Base-by-base conservation (phyloP, 208 protist species). In the Crithidia sp. region DNA sequence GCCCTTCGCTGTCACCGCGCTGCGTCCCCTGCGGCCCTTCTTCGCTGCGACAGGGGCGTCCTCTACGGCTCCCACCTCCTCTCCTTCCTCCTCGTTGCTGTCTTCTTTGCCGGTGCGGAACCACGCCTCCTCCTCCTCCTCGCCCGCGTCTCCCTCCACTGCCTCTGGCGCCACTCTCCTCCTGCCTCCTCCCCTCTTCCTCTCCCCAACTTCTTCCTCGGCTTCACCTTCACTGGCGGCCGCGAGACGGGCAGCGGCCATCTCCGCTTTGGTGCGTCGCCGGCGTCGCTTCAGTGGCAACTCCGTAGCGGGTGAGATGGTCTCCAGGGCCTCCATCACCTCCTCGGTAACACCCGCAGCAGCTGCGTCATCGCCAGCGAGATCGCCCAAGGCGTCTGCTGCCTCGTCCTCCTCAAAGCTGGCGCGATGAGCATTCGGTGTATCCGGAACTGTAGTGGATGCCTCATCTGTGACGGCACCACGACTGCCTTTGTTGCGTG, bases 181-280 rank as follows among this genome's bases (percentile, higher is more conserved):
- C 6, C 16, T 8, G 16, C 16, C 16, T 1, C 52, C 28, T 47
- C 39, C 28, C 16, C 54, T 58, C 17, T 17, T 9, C 8, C 54
- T 49, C 9, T 49, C 17, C 41, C 59, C n/a, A 50, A 13, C 16
- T 50, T 37, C 8, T 28, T 28, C 28, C 28, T 28, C 28, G 0
- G 28, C 28, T 28, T 28, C 28, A 28, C 28, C 28, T 28, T 28
- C 28, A 28, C 28, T 28, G 28, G 28, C 28, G 28, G 28, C 28
- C 28, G 28, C 28, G 28, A 61, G 19, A n/a, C 59, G 59, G 19
- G 59, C 59, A n/a, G 59, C 59, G 6, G 43, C 59, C 59, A 63
- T 63, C 41, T 63, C 59, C 13, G 59, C 59, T 40, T 63, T 63
- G 39, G 59, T 63, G 41, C 59, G 59, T 5, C 59, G 59, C 16